Evolutionary conservation across 2,329 filamentous ascomycete genomes (phyloP), one percentile per base, ranked within the genome.

Genomic region (Lizonia empirigonia): DNA sequence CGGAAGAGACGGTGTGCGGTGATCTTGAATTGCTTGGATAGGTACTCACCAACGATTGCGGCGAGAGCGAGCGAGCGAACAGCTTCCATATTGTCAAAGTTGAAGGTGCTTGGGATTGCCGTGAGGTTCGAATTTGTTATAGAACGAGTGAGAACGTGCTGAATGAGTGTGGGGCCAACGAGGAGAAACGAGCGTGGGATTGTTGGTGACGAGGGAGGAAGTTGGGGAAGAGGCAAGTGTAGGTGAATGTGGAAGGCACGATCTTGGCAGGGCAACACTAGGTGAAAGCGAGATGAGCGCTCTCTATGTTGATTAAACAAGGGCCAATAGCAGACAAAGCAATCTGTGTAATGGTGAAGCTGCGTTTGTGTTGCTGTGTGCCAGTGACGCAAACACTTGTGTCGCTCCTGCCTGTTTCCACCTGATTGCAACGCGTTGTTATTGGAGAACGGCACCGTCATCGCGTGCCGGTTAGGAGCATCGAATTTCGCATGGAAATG

Each of bases 11-110:
- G 23, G 20, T 32, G 22, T 40, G 26, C 7, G 7, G 22, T 26
- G 37, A 19, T 30, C 9, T 15, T 7, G 30, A n/a, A 15, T n/a
- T 16, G 9, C 29, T 18, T 35, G 18, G 33, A 27, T 10, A 44
- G 29, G 12, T 37, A 37, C 50, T 48, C 53, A 63, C 62, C 45
- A 24, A 41, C 35, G 32, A 60, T 20, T 22, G 52, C 50, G 33
- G 46, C 32, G 16, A 62, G 15, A 30, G 40, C 29, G 45, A 60
- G 29, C n/a, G 38, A 34, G 33, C 49, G 50, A 42, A 58, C 38
- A 37, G 20, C 24, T 35, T 34, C 27, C 53, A 62, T 63, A 36
- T 34, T 53, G 29, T 24, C n/a, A 16, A 40, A 42, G 20, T n/a
- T 36, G 36, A 27, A 26, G 16, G n/a, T n/a, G n/a, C n/a, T n/a